These are phyloP conservation scores for Fusarium sp. DNA, from an alignment of 2,329 filamentous ascomycete genomes.

Conservation along the genomic window DNA sequence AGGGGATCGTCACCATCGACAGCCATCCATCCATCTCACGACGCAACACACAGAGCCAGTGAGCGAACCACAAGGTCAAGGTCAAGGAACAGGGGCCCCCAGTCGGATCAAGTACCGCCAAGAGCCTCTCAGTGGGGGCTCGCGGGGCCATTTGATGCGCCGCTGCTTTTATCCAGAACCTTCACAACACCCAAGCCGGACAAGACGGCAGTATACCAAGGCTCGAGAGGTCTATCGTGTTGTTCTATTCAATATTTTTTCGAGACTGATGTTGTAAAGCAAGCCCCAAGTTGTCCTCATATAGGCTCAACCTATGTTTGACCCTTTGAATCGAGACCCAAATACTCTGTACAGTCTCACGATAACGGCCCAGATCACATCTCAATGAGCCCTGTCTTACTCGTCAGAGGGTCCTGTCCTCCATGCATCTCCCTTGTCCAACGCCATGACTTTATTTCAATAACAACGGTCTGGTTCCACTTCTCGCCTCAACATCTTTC, in stretches of 20 bases:
- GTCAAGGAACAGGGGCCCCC: conserved; percentile 13
- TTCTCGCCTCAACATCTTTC: conserved; percentile 12
- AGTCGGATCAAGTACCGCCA: conserved; percentile 28
- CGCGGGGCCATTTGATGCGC: conserved; percentile 24
- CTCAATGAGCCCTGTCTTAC: conserved; percentile 13
- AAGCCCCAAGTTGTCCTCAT: not conserved
- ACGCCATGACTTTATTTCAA: conserved; percentile 12
- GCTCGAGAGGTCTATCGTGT: not conserved
- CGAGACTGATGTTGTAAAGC: not conserved
- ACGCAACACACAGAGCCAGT: conserved; percentile 2
- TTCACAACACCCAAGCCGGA: conserved; percentile 27
- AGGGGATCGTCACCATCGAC: conserved; percentile 18
- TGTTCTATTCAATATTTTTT: not conserved
- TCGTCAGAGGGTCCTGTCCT: conserved; percentile 2
- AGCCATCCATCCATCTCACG: not conserved
- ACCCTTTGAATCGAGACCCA: not conserved
- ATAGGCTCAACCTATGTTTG: not conserved
- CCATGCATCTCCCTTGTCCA: conserved; percentile 22
- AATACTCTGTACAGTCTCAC: not conserved
- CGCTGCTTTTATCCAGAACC: conserved; percentile 30
- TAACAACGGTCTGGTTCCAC: conserved; percentile 1
- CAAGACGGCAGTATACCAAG: conserved; percentile 23
- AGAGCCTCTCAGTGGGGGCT: conserved; percentile 33
- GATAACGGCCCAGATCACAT: conserved; percentile 3
- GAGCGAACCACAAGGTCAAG: not conserved